These are phyloP conservation scores for Hyphodiscus sp. DNA, from an alignment of 2,329 filamentous ascomycete species.

Conservation along the genomic window DNA sequence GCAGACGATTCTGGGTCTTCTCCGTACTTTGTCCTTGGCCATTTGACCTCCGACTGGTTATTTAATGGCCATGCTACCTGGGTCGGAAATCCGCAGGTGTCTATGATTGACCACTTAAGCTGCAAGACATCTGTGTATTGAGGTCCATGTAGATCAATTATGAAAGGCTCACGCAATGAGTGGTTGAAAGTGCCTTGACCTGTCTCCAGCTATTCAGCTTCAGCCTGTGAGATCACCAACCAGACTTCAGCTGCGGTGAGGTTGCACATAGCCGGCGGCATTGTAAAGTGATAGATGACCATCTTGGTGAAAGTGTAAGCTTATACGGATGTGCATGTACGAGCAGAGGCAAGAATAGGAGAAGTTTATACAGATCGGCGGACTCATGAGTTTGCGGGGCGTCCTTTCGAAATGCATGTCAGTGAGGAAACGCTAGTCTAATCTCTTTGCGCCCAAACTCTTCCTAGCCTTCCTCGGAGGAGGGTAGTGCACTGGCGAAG, in stretches of 20 bases:
- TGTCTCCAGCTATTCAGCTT: neutral
- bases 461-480: too few species aligned
- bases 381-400: too few species aligned
- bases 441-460: too few species aligned
- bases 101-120: neutral
- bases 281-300: neutral
- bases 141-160: neutral
- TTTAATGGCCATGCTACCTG: too few species aligned
- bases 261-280: neutral
- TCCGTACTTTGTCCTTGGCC: too few species aligned
- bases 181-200: neutral
- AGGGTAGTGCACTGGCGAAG: too few species aligned
- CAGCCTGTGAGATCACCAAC: neutral
- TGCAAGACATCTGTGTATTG: neutral
- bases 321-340: neutral
- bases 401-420: too few species aligned
- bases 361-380: neutral
- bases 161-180: neutral
- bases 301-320: neutral
- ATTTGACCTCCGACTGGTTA: too few species aligned
- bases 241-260: neutral
- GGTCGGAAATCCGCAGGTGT: too few species aligned
- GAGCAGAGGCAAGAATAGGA: neutral
- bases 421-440: too few species aligned
- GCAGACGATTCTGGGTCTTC: neutral